Percentiles rank a stretch among this genome's conserved stretches.
Conservation (phyloP, 2,329 filamentous ascomycete genomes). For the Amauroascus niger region DNA sequence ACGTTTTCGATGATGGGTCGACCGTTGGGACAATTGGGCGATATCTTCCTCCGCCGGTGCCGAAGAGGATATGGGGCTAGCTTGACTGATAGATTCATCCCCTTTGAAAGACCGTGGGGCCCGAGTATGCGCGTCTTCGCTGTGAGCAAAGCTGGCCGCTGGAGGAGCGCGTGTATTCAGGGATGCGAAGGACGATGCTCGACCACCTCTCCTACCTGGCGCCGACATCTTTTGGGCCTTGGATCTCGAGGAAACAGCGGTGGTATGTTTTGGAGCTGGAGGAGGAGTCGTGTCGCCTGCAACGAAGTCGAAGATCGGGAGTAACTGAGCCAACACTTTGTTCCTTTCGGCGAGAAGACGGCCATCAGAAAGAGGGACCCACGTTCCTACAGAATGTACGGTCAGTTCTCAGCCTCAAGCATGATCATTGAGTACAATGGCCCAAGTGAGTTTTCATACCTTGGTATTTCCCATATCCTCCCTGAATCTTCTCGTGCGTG, state of each 20-base stretch:
- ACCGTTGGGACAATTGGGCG: constrained; percentile 58
- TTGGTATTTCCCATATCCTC: constrained; percentile 97
- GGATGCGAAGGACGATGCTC: constrained; percentile 29
- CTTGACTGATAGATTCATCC: constrained; percentile 73
- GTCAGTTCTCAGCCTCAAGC: neutral
- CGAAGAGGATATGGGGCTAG: constrained; percentile 72
- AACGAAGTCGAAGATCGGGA: constrained; percentile 79
- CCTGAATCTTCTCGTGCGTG: constrained; percentile 93
- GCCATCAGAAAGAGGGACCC: constrained; percentile 81
- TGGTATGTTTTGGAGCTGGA: constrained; percentile 82
- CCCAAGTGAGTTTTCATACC: constrained; percentile 40
- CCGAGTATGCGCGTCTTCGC: constrained; percentile 10
- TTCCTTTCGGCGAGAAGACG: constrained; percentile 77
- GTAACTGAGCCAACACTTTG: constrained; percentile 71
- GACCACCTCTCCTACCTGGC: constrained; percentile 5
- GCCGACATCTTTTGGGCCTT: constrained; percentile 59
- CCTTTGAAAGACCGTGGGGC: constrained; percentile 39
- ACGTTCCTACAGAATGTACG: constrained; percentile 62
- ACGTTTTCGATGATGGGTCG: constrained; percentile 54
- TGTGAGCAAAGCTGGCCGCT: neutral
- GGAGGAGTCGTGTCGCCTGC: constrained; percentile 81
- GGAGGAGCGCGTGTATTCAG: neutral
- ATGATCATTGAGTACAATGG: neutral
- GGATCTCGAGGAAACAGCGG: constrained; percentile 60
- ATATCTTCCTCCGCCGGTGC: constrained; percentile 77